phyloP scores from a whole-genome alignment of 2,329 filamentous ascomycete genomes.

The Tolypocladium inflatum region DNA sequence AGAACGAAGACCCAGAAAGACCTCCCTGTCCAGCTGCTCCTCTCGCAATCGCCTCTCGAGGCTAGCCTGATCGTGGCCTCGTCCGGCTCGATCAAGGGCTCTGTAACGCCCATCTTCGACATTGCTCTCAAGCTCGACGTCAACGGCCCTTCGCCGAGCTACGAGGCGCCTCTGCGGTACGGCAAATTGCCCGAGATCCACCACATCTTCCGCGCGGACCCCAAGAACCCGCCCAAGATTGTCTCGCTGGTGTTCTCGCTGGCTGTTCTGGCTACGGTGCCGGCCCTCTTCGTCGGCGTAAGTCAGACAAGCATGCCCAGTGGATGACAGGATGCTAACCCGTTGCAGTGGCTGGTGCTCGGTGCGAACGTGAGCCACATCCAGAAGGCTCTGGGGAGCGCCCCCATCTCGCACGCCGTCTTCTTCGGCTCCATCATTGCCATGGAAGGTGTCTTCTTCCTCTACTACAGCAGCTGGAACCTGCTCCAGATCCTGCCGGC shows the following conservation, averaged over 20 bases:
- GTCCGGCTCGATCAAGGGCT: conserved; percentile 64
- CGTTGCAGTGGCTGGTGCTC: conserved; percentile 61
- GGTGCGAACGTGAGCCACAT: conserved; percentile 79
- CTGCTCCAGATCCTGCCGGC: conserved; percentile 81
- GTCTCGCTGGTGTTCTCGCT: conserved; percentile 71
- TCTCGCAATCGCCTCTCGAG: conserved; percentile 55
- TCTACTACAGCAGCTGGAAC: conserved; percentile 90
- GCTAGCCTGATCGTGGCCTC: conserved; percentile 81
- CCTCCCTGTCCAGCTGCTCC: conserved; percentile 73
- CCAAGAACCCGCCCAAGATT: conserved; percentile 69
- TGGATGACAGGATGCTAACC: conserved; percentile 10
- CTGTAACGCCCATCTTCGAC: conserved; percentile 63
- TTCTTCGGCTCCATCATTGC: conserved; percentile 83
- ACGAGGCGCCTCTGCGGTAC: conserved; percentile 69
- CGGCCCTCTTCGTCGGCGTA: conserved; percentile 62
- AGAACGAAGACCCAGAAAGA: conserved; percentile 69
- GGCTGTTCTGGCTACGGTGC: conserved; percentile 64
- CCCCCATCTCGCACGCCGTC: conserved; percentile 70
- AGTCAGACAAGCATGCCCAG: neutral
- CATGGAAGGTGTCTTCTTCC: conserved; percentile 86
- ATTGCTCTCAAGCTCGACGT: conserved; percentile 57
- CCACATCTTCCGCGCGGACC: conserved; percentile 78
- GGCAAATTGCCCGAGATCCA: conserved; percentile 76
- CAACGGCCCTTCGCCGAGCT: conserved; percentile 46
- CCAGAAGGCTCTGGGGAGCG: conserved; percentile 60